These are phyloP conservation scores for Noccaea bulbosa DNA, from an alignment of 345 rosid genomes.

Conservation along the genomic window DNA sequence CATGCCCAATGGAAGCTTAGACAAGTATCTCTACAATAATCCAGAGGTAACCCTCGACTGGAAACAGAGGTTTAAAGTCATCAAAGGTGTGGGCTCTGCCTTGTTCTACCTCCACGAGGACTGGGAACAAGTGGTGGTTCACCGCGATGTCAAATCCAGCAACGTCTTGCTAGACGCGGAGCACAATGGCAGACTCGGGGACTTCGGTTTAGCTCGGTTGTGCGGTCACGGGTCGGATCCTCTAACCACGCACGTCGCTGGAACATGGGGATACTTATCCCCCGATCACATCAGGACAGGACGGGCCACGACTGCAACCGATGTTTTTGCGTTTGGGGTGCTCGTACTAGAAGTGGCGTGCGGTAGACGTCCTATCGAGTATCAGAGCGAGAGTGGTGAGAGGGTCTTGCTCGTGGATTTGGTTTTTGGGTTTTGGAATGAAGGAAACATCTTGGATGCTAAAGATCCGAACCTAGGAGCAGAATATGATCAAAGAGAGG, in stretches of 20 bases:
- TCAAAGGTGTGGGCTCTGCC: constrained; percentile 70
- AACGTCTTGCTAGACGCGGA: constrained; percentile 71
- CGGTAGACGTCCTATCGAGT: constrained; percentile 63
- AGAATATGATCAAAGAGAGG: constrained; percentile 48
- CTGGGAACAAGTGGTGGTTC: constrained; percentile 78
- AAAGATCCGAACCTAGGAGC: too few relatives aligned
- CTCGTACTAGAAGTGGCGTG: too few relatives aligned
- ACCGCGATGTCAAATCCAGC: constrained; percentile 77
- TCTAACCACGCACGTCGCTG: constrained; percentile 57
- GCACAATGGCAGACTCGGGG: constrained; percentile 71
- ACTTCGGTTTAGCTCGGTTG: constrained; percentile 79
- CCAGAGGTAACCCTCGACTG: constrained; percentile 55
- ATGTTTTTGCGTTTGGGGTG: too few relatives aligned
- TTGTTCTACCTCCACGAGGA: constrained; percentile 78
- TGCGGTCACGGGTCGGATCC: constrained; percentile 54
- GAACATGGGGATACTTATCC: constrained; percentile 82
- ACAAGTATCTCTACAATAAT: constrained; percentile 51
- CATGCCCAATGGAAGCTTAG: too few relatives aligned
- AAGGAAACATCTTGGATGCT: too few relatives aligned
- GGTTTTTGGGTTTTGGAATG: too few relatives aligned
- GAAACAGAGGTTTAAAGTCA: constrained; percentile 67
- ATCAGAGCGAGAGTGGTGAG: too few relatives aligned
- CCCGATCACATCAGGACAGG: constrained; percentile 63
- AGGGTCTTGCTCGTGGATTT: too few relatives aligned
- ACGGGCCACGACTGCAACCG: too few relatives aligned